Evolutionary conservation across 176 grass and related monocot genomes (phyloP).

Genomic region (Eragrostis nindensis): DNA sequence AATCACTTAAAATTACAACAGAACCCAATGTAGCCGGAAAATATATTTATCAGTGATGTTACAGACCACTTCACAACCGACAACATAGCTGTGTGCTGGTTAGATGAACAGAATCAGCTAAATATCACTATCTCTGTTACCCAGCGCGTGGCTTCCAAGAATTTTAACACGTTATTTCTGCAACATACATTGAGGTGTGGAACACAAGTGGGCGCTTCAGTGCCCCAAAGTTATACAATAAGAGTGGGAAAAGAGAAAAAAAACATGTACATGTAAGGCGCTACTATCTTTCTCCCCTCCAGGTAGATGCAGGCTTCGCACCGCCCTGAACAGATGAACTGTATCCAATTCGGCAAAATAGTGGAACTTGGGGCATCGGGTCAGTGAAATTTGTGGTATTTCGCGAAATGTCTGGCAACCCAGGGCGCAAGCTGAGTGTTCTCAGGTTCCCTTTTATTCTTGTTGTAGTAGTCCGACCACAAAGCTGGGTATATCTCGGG

Average conservation of each 20-base stretch:
- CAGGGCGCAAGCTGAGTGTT: conserved; percentile 91
- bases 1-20: background rate
- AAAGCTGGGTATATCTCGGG: conserved; percentile 70
- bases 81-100: background rate
- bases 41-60: background rate
- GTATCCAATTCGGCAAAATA: conserved; percentile 33
- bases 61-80: background rate
- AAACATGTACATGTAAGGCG: conserved; percentile 58
- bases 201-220: conserved; percentile 41
- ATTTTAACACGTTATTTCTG: conserved; percentile 60
- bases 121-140: conserved; percentile 47
- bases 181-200: conserved; percentile 44
- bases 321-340: conserved; percentile 14
- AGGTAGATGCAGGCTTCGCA: conserved; percentile 34
- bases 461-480: conserved; percentile 91
- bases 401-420: conserved; percentile 83
- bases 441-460: conserved; percentile 78
- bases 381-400: conserved; percentile 51
- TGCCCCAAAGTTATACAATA: conserved; percentile 44
- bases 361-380: conserved; percentile 5
- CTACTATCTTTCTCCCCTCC: conserved; percentile 30
- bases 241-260: conserved; percentile 30
- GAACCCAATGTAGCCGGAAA: background rate
- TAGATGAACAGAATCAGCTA: conserved; percentile 30
- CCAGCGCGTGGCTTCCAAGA: conserved; percentile 35